phyloP scores from a whole-genome alignment of 108 stramenopile genomes.

The Nitzschia inconspicua region DNA sequence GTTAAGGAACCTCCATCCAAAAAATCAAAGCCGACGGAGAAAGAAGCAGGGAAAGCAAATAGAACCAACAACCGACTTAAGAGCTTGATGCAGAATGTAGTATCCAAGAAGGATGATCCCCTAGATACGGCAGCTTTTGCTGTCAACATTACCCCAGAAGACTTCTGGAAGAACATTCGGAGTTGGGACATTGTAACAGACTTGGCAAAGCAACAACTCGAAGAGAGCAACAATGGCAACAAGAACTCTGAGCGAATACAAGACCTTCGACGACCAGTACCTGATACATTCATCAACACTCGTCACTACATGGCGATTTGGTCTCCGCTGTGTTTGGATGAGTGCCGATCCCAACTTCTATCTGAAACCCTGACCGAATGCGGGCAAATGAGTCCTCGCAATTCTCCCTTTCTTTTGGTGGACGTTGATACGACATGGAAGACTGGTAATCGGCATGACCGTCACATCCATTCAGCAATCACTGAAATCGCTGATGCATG shows the following conservation, averaged over 20 bases:
- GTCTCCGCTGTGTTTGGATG: constrained; percentile 76
- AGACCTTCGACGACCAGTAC: constrained; percentile 36
- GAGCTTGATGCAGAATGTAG: constrained; percentile 12
- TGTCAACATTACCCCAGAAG: constrained; percentile 40
- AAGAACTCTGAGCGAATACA: neutral
- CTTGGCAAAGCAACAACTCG: constrained; percentile 23
- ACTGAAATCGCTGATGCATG: constrained; percentile 32
- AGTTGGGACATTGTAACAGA: constrained; percentile 79
- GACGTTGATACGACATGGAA: constrained; percentile 31
- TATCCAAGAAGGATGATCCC: constrained; percentile 4
- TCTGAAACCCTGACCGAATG: constrained; percentile 43
- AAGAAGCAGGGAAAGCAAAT: neutral
- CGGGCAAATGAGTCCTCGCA: constrained; percentile 1
- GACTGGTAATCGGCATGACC: constrained; percentile 6
- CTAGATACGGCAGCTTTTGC: constrained; percentile 1
- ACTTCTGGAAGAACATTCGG: constrained; percentile 78
- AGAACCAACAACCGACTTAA: constrained; percentile 4
- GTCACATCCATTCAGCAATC: constrained; percentile 5
- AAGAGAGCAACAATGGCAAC: constrained; percentile 10
- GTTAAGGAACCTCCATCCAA: no score
- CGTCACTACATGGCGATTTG: constrained; percentile 76
- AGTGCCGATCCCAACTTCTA: constrained; percentile 69
- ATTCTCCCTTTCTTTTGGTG: constrained; percentile 20
- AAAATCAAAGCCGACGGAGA: neutral
- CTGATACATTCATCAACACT: constrained; percentile 63